Percentiles rank a stretch among this genome's conserved stretches.
phyloP scores from a whole-genome alignment of 2,329 filamentous ascomycete species.

The Fusarium siculi region DNA sequence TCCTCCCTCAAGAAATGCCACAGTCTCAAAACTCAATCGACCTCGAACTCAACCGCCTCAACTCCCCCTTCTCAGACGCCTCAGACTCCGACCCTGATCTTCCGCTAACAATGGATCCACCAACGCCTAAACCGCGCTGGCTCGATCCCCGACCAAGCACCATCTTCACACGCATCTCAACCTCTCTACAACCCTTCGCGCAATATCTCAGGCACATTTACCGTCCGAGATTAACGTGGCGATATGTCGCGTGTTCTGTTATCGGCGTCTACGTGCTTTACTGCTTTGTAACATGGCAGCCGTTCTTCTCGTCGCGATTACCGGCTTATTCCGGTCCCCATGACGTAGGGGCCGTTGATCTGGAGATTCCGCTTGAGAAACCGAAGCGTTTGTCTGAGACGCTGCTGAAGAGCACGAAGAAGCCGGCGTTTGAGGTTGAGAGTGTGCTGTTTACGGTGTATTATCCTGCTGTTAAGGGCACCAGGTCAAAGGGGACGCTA shows the following conservation, averaged over 20 bases:
- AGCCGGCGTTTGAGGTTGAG: slow-evolving; percentile 57
- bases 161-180: slow-evolving; percentile 17
- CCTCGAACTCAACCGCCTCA: slow-evolving; percentile 27
- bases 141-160: slow-evolving; percentile 30
- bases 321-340: slow-evolving; percentile 58
- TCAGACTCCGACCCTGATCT: slow-evolving; percentile 28
- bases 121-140: slow-evolving; percentile 37
- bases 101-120: slow-evolving; percentile 28
- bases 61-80: slow-evolving; percentile 5
- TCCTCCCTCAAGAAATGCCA: slow-evolving; percentile 16
- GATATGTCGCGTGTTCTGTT: slow-evolving; percentile 47
- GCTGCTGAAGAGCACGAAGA: slow-evolving; percentile 48
- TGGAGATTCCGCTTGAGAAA: slow-evolving; percentile 55
- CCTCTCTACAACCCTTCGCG: slow-evolving; percentile 20
- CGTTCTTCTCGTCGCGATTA: slow-evolving; percentile 57
- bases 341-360: slow-evolving; percentile 58
- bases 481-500: slow-evolving; percentile 40
- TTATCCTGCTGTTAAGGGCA: slow-evolving; percentile 54
- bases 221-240: slow-evolving; percentile 49
- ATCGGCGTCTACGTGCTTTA: slow-evolving; percentile 51
- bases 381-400: slow-evolving; percentile 48
- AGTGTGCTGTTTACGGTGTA: slow-evolving; percentile 62
- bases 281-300: slow-evolving; percentile 53
- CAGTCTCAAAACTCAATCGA: slow-evolving; percentile 7
- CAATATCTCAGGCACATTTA: slow-evolving; percentile 28